Percentiles rank a stretch among this genome's conserved stretches.
phyloP scores from a whole-genome alignment of 768 basidiomycete genomes.

The Boletus subparvulus region DNA sequence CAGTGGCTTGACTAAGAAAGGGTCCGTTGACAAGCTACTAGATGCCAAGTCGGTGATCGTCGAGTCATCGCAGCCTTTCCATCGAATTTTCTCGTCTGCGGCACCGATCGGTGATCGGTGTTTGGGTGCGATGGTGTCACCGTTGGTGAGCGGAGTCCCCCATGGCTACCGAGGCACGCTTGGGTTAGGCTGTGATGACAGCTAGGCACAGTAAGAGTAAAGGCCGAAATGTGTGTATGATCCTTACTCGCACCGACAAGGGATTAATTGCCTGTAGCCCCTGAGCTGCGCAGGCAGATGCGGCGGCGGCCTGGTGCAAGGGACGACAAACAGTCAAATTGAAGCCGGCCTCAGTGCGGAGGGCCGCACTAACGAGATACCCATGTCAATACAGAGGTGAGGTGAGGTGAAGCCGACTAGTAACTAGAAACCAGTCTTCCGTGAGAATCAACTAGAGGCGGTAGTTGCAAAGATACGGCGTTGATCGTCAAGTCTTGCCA shows the following conservation, averaged over 20 bases:
- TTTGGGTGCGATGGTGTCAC: not conserved
- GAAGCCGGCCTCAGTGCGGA: not conserved
- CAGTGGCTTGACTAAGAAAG: constrained; percentile 3
- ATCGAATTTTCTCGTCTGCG: not conserved
- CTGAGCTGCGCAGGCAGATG: not conserved
- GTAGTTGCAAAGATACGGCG: not conserved
- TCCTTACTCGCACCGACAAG: not conserved
- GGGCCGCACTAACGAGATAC: not conserved
- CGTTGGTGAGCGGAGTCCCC: not conserved
- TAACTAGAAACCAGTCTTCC: not conserved
- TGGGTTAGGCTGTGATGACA: not conserved
- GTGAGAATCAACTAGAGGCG: not conserved
- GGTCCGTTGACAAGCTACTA: constrained; percentile 2
- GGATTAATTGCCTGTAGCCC: constrained; percentile 3
- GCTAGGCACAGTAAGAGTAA: constrained; percentile 1
- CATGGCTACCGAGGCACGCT: not conserved
- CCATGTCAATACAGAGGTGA: not conserved
- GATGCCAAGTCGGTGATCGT: not conserved
- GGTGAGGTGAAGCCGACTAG: not conserved
- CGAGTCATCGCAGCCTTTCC: not conserved
- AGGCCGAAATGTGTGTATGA: not conserved
- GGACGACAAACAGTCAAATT: not conserved
- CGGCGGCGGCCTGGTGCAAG: not conserved
- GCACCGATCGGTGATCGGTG: constrained; percentile 10
- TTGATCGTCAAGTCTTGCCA: not conserved